Evolutionary conservation across 805 yeast genomes (phyloP), one percentile per base, ranked within the genome.

Genomic region (Kuraishia molischiana): DNA sequence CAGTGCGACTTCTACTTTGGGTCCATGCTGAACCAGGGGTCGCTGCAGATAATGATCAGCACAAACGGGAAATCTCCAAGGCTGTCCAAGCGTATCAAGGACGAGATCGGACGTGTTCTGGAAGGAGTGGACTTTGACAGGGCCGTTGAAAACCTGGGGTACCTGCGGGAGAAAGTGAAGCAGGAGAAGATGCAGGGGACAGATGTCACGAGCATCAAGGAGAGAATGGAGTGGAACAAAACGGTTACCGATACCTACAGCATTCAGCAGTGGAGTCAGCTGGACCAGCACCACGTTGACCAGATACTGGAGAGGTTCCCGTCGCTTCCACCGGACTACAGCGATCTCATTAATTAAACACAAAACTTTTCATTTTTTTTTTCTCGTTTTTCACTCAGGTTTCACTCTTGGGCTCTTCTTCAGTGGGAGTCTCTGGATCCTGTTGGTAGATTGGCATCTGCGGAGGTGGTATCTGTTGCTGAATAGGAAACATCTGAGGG

Each of bases 1-100:
- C 61, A 75, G 42, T 85, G 95, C 61, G 95, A 85, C 56, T 85
- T 83, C 56, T 85, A 83, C 60, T 85, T 85, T 55, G 95, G 95
- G 1, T 74, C 89, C 19, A 77, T 80, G 62, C 77, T 74, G 54
- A 68, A 83, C 49, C 73, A 72, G 44, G 92, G 89, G 13, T 74
- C 77, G 13, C 60, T 85, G 36, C 92, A 84, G 52, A 68, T 85
- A 29, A 79, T 85, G 89, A 80, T 85, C 11, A 75, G 85, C 29
- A 83, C 95, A 10, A 84, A 83, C 54, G 94, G 95, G 3, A 73
- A 77, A 48, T 79, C 89, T 2, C 95, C 95, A 1, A 59, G 92
- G 38, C 67, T 85, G 47, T 79, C 86, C 37, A 67, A 68, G 43
- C 69, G 74, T 41, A 59, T 74, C 29, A 78, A 85, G 38, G 66